Conservation (phyloP, 495 filamentous ascomycete genomes). For the Neurospora hispaniola region DNA sequence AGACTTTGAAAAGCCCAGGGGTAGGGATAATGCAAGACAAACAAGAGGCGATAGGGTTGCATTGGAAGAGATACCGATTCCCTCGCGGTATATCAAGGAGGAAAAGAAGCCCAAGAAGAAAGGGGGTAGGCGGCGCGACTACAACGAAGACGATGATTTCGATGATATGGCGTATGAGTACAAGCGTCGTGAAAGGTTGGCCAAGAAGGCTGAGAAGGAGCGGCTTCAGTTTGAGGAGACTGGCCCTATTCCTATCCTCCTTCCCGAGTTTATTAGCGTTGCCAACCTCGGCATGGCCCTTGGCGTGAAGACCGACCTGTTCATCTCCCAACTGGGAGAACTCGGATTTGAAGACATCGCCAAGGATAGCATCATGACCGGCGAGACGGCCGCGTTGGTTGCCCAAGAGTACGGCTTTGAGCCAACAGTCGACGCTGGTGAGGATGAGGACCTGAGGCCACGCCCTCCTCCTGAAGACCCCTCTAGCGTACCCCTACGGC, state of each 20-base stretch:
- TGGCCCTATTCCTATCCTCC: slow-evolving; percentile 44
- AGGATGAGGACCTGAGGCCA: slow-evolving; percentile 62
- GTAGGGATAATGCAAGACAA: background rate
- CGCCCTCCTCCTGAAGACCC: slow-evolving; percentile 60
- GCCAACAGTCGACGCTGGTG: slow-evolving; percentile 62
- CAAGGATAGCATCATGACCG: slow-evolving; percentile 72
- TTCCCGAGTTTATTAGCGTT: slow-evolving; percentile 88
- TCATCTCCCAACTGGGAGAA: slow-evolving; percentile 61
- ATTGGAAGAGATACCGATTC: background rate
- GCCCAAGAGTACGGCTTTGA: slow-evolving; percentile 91
- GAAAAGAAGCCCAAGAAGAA: slow-evolving; percentile 12
- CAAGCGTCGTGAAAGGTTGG: slow-evolving; percentile 25
- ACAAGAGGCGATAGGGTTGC: background rate
- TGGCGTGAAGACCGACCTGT: slow-evolving; percentile 56
- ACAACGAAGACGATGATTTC: slow-evolving; percentile 23
- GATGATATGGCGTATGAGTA: slow-evolving; percentile 22
- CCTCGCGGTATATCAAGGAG: background rate
- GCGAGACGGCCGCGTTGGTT: slow-evolving; percentile 82
- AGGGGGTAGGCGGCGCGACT: slow-evolving; percentile 4
- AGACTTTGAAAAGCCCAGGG: background rate
- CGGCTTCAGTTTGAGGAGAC: slow-evolving; percentile 18
- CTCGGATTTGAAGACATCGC: slow-evolving; percentile 77
- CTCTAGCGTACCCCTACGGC: slow-evolving; percentile 57
- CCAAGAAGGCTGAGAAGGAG: slow-evolving; percentile 26
- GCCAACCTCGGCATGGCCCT: slow-evolving; percentile 72